Conservation (phyloP, 345 rosid species). For the Raphanus sativus region DNA sequence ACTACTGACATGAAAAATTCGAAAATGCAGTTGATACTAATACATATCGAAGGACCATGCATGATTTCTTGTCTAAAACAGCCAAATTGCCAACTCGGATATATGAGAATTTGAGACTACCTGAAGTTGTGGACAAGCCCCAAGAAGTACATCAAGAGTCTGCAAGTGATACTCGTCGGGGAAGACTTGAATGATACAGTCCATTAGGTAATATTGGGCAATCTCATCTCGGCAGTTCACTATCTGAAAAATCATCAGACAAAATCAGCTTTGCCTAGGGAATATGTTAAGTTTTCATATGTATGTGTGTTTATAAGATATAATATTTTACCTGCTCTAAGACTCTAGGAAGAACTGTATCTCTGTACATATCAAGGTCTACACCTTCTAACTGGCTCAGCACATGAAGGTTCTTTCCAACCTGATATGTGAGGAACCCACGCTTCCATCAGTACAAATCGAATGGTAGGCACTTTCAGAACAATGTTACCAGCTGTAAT, state of each 20-base stretch:
- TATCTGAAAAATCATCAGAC: slow-evolving; percentile 54
- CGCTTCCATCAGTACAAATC: slow-evolving; percentile 39
- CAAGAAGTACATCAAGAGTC: slow-evolving; percentile 88
- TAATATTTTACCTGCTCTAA: slow-evolving; percentile 76
- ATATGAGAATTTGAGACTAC: slow-evolving; percentile 40
- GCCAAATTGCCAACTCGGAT: slow-evolving; percentile 14
- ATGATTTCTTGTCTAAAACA: slow-evolving; percentile 11
- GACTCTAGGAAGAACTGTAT: slow-evolving; percentile 91
- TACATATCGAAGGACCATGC: neutral
- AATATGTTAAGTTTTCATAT: slow-evolving; percentile 15
- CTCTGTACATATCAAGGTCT: slow-evolving; percentile 93
- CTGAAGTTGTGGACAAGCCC: slow-evolving; percentile 98
- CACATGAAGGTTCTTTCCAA: slow-evolving; percentile 98
- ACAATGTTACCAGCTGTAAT: slow-evolving; percentile 50
- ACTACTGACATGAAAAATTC: neutral
- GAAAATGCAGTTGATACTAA: slow-evolving; percentile 4
- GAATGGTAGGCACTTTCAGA: slow-evolving; percentile 41
- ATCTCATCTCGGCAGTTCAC: slow-evolving; percentile 97
- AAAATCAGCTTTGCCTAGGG: neutral
- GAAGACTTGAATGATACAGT: slow-evolving; percentile 98
- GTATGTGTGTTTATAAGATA: neutral
- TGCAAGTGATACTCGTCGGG: slow-evolving; percentile 99
- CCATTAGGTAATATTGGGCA: slow-evolving; percentile 93
- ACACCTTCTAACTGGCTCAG: slow-evolving; percentile 98
- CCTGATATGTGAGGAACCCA: slow-evolving; percentile 54